Percentiles rank a stretch among this genome's conserved stretches.
Evolutionary conservation across 805 yeast species (phyloP).

Genomic region (Wickerhamiella hasegawae): DNA sequence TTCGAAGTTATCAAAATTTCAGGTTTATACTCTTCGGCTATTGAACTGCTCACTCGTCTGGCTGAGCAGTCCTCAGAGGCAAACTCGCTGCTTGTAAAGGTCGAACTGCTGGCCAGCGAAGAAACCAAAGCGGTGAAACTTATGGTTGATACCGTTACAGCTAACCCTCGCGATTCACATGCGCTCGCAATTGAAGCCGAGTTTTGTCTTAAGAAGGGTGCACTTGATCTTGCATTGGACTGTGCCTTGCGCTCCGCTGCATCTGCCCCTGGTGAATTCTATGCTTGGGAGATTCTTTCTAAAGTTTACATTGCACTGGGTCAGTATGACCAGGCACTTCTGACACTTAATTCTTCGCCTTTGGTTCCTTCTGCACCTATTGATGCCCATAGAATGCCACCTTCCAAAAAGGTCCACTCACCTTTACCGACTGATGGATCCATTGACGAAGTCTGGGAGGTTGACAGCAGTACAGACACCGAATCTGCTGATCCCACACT

Average conservation of each 20-base stretch:
- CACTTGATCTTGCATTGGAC: conserved; percentile 39
- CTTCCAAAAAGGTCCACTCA: conserved; percentile 28
- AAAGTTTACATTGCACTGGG: conserved; percentile 40
- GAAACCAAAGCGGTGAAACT: conserved; percentile 33
- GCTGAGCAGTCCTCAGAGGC: conserved; percentile 34
- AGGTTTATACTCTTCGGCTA: conserved; percentile 43
- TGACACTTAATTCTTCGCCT: conserved; percentile 61
- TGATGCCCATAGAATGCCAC: conserved; percentile 31
- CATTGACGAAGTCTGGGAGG: conserved; percentile 33
- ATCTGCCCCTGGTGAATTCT: conserved; percentile 62
- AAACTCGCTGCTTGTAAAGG: conserved; percentile 27
- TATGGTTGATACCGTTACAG: conserved; percentile 26
- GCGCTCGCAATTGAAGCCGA: conserved; percentile 46
- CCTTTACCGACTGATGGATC: conserved; percentile 42
- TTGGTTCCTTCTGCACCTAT: conserved; percentile 35
- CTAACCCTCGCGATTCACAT: conserved; percentile 39
- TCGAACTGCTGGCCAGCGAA: conserved; percentile 27
- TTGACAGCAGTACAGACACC: conserved; percentile 15
- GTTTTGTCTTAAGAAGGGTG: conserved; percentile 38
- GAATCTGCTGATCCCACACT: conserved; percentile 31
- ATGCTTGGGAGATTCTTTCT: conserved; percentile 52
- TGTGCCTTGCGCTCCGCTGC: conserved; percentile 46
- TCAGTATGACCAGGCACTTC: conserved; percentile 43
- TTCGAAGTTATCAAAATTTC: conserved; percentile 48
- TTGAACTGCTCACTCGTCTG: conserved; percentile 41